Conservation (phyloP, 2,329 filamentous ascomycete species). For the Aspergillus ibericus region DNA sequence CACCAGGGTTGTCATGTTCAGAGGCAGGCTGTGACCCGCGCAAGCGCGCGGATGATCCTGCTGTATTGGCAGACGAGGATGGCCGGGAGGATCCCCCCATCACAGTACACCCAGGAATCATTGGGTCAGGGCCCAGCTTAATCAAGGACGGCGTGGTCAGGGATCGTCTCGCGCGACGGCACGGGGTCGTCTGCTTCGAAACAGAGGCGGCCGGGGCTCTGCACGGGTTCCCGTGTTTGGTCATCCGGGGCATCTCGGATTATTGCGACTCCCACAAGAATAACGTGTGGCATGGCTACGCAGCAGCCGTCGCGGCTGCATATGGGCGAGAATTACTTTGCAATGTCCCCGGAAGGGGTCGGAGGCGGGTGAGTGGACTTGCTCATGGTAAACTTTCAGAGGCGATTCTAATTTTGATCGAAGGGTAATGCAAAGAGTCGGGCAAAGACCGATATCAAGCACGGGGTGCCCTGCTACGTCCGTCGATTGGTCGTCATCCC, state of each 20-base stretch:
- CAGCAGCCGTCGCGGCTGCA: neutral
- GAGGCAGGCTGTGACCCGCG: neutral
- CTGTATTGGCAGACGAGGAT: neutral
- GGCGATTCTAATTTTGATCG: neutral
- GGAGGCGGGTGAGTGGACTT: neutral
- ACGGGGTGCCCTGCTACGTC: neutral
- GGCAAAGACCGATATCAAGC: neutral
- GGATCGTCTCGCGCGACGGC: neutral
- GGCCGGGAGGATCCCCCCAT: neutral
- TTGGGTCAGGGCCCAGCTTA: neutral
- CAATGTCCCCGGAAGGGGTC: neutral
- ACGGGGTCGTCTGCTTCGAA: neutral
- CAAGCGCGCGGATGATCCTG: neutral
- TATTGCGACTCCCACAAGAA: neutral
- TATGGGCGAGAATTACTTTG: neutral
- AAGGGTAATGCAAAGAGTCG: neutral
- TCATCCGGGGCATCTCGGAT: neutral
- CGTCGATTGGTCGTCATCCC: neutral
- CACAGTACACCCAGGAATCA: neutral
- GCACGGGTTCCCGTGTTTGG: neutral
- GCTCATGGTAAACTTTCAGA: neutral
- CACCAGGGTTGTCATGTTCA: too few relatives aligned
- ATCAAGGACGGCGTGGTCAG: neutral
- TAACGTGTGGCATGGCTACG: neutral
- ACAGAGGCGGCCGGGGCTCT: neutral